phyloP scores from a whole-genome alignment of 139 green algal genomes.

The Picochlorum costavermella region DNA sequence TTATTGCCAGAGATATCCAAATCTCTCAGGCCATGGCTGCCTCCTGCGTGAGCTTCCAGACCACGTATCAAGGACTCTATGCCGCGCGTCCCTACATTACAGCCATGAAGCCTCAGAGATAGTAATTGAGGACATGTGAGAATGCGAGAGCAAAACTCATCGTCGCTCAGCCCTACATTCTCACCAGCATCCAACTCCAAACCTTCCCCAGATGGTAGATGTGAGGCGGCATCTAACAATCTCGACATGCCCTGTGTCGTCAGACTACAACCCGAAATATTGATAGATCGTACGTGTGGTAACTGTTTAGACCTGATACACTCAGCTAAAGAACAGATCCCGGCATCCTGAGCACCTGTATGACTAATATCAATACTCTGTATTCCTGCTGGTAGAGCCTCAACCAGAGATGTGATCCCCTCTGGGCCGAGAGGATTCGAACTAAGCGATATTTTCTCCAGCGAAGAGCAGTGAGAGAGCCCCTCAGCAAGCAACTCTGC shows the following conservation, averaged over 20 bases:
- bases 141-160: too few species aligned
- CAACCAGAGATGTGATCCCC: background rate
- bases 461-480: background rate
- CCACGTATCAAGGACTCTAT: conserved; percentile 5
- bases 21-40: conserved; percentile 5
- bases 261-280: conserved; percentile 5
- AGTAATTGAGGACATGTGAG: too few species aligned
- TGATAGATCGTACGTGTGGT: background rate
- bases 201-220: too few species aligned
- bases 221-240: too few species aligned
- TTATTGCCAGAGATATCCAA: conserved; percentile 30
- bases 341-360: background rate
- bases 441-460: conserved; percentile 2
- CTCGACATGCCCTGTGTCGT: too few species aligned
- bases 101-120: background rate
- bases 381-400: conserved; percentile 5
- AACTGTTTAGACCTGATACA: background rate
- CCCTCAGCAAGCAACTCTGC: background rate
- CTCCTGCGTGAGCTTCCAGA: background rate
- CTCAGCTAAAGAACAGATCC: conserved; percentile 1
- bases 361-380: conserved; percentile 2
- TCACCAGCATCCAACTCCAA: too few species aligned
- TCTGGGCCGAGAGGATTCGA: background rate
- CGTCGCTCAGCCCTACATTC: too few species aligned
- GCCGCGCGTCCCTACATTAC: background rate